Conservation (phyloP, 2,329 filamentous ascomycete genomes). For the Orbilia ellipsospora region DNA sequence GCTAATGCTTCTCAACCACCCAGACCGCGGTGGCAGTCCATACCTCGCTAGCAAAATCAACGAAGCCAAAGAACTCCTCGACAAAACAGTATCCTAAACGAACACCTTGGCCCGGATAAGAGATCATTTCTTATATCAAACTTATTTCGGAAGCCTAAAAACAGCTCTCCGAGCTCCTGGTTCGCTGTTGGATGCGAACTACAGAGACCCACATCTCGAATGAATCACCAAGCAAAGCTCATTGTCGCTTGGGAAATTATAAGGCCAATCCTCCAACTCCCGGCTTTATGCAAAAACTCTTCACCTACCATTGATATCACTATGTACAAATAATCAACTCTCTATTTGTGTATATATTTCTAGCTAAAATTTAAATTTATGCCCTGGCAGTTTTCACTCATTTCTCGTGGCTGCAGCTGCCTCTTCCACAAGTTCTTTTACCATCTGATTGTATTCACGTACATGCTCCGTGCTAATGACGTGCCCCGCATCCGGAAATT, state of each 20-base stretch:
- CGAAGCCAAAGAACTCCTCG: slow-evolving; percentile 95
- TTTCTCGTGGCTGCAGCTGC: slow-evolving; percentile 57
- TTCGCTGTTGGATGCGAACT: not conserved
- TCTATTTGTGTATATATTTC: slow-evolving; percentile 4
- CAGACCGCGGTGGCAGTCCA: slow-evolving; percentile 94
- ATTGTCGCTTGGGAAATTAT: not conserved
- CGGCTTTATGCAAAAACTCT: not conserved
- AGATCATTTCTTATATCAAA: not conserved
- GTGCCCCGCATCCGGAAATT: slow-evolving; percentile 71
- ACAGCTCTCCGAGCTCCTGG: not conserved
- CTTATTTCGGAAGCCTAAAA: not conserved
- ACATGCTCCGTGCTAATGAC: slow-evolving; percentile 78
- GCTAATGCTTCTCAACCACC: slow-evolving; percentile 97
- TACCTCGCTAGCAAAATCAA: slow-evolving; percentile 98
- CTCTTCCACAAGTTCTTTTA: slow-evolving; percentile 71
- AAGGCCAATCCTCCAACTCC: not conserved
- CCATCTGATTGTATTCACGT: slow-evolving; percentile 73
- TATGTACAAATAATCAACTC: slow-evolving; percentile 27
- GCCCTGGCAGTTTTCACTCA: not conserved
- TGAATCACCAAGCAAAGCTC: too few species aligned
- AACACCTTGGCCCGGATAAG: slow-evolving; percentile 54
- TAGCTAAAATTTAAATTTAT: not conserved
- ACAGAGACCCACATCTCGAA: too few species aligned
- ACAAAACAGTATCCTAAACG: slow-evolving; percentile 70
- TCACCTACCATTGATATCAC: slow-evolving; percentile 5